Base-by-base conservation (phyloP, 1,284 basidiomycete species). In the Cutaneotrichosporon arboriforme region DNA sequence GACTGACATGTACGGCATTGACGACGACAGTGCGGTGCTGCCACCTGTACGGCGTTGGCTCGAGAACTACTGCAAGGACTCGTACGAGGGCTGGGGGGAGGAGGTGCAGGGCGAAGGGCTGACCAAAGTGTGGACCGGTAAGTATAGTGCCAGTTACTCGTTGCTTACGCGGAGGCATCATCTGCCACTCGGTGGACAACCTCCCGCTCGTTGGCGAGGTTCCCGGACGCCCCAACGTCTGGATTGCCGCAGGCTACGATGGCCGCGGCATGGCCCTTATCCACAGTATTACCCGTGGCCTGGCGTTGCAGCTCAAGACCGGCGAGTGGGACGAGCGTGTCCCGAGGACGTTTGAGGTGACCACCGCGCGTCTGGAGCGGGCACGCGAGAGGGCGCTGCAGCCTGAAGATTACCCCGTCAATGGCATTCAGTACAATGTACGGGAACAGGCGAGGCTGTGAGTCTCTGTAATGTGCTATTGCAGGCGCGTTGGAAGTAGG, bases 141-240 rank as follows among this genome's bases (percentile, higher is more conserved):
- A 17, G 48, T 14, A 2, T 4, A 9, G 9, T 18, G n/a, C 23
- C 10, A 13, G 22, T n/a, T n/a, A 8, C 13, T 23, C 2, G 14
- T n/a, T 12, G 35, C 23, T 40, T 8, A 49, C 39, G 3, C 3
- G 26, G 8, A 49, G 48, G 48, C 44, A 38, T 69, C 54, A 59
- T 63, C 50, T 58, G 58, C 23, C 60, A 61, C 37, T 60, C 62
- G 1, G 53, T 61, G 15, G 61, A 69, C 55, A 50, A 51, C n/a
- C 47, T 65, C 8, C 67, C 65, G 12, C 56, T 69, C 36, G 55
- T 67, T 12, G 65, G 65, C 3, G 36, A 22, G 0, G 49, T 68
- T 1, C 65, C 63, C 3, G 57, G 54, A 13, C 50, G 59, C 17
- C 42, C 45, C 1, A 59, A 59, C 0, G 52, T 67, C 4, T 67